phyloP scores from a whole-genome alignment of 345 rosid genomes.

The Salix arbutifolia region DNA sequence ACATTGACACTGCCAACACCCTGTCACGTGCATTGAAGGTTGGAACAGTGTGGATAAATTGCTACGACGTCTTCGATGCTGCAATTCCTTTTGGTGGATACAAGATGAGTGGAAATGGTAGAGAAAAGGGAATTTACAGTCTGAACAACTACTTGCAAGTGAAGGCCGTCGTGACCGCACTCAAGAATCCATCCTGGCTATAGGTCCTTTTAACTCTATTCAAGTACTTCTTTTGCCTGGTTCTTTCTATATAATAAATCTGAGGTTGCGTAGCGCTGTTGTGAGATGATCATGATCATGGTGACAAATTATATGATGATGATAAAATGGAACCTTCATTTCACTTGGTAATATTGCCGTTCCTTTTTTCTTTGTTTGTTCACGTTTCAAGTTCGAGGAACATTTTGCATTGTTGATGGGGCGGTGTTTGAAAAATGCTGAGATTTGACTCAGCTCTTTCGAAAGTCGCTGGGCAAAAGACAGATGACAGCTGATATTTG shows the following conservation, averaged over 20 bases:
- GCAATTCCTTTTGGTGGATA: constrained; percentile 89
- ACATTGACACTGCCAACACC: constrained; percentile 70
- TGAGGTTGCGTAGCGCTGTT: not conserved
- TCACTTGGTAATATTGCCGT: too few species aligned
- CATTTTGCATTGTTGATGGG: too few species aligned
- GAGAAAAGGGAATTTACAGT: constrained; percentile 83
- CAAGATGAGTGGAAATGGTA: constrained; percentile 89
- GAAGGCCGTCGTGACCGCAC: constrained; percentile 80
- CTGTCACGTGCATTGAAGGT: constrained; percentile 60
- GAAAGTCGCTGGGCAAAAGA: too few species aligned
- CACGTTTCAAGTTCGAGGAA: too few species aligned
- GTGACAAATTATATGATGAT: not conserved
- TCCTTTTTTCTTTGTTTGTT: too few species aligned
- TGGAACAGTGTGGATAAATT: constrained; percentile 81
- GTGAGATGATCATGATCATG: not conserved
- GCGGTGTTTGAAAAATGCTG: too few species aligned
- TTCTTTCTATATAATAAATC: not conserved
- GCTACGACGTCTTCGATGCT: constrained; percentile 74
- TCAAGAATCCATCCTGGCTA: constrained; percentile 88
- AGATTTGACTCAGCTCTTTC: too few species aligned
- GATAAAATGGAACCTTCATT: not conserved
- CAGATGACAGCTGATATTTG: too few species aligned
- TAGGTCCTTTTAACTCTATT: constrained; percentile 14
- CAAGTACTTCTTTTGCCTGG: too few species aligned
- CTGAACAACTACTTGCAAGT: constrained; percentile 81